phyloP scores from a whole-genome alignment of 1,284 basidiomycete genomes.

The Microbotryum scabiosae region DNA sequence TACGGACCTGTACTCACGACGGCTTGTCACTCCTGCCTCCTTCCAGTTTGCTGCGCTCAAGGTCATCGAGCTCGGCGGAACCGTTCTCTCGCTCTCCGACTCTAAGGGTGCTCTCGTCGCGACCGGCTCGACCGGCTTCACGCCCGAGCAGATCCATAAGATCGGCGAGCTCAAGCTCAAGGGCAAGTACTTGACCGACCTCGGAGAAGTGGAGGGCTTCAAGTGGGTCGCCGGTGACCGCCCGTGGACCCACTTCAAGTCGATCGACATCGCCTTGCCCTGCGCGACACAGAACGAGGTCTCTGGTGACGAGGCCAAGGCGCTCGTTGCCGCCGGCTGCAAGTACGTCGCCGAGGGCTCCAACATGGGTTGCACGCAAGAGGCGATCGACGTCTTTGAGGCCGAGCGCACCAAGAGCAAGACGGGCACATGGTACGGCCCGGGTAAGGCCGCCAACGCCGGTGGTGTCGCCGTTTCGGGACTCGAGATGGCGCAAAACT shows the following conservation, averaged over 20 bases:
- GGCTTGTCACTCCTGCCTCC: conserved; percentile 56
- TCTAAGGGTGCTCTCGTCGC: conserved; percentile 64
- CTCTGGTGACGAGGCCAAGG: conserved; percentile 59
- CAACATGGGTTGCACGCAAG: conserved; percentile 41
- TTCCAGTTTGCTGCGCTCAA: conserved; percentile 69
- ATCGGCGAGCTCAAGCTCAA: conserved; percentile 59
- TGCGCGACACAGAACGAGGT: conserved; percentile 75
- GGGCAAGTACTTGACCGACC: conserved; percentile 53
- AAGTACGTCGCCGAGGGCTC: conserved; percentile 69
- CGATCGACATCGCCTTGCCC: conserved; percentile 64
- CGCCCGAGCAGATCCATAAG: conserved; percentile 51
- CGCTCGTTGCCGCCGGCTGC: conserved; percentile 59
- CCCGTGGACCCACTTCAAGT: conserved; percentile 63
- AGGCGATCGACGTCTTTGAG: conserved; percentile 68
- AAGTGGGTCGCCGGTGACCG: conserved; percentile 59
- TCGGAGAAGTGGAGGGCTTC: conserved; percentile 47
- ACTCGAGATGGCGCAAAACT: conserved; percentile 76
- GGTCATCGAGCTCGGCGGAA: conserved; percentile 67
- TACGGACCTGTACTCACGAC: neutral
- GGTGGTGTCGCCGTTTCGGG: conserved; percentile 51
- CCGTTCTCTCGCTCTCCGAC: conserved; percentile 67
- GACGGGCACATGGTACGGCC: conserved; percentile 57
- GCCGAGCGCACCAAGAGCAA: conserved; percentile 48
- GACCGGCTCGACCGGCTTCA: conserved; percentile 50
- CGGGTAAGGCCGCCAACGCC: conserved; percentile 61